Conservation (phyloP, 805 yeast genomes). For the Naumovozyma castellii region DNA sequence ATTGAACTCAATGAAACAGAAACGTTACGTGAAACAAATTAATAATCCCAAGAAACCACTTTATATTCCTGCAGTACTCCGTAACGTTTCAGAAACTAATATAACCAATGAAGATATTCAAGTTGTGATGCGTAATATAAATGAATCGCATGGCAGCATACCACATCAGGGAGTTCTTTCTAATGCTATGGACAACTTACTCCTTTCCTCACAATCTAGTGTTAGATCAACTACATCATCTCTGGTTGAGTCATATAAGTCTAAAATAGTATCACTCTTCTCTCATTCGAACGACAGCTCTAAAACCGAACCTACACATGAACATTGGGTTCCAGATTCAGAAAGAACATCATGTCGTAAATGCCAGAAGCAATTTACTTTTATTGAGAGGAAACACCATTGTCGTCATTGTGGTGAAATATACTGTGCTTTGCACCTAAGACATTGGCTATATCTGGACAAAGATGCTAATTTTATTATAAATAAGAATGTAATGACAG, state of each 20-base stretch:
- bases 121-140: not conserved
- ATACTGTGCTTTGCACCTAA: constrained; percentile 61
- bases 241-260: constrained; percentile 5
- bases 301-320: constrained; percentile 38
- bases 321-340: constrained; percentile 71
- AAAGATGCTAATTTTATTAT: constrained; percentile 54
- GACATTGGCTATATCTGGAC: constrained; percentile 46
- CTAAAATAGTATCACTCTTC: not conserved
- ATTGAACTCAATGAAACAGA: constrained; percentile 2
- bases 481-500: not conserved
- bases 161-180: not conserved
- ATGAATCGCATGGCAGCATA: not conserved
- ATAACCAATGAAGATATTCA: constrained; percentile 32
- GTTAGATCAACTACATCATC: constrained; percentile 17
- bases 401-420: constrained; percentile 81
- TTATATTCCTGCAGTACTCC: constrained; percentile 82
- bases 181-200: not conserved
- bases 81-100: constrained; percentile 39
- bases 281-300: not conserved
- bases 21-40: constrained; percentile 47
- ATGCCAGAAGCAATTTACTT: constrained; percentile 63
- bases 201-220: not conserved
- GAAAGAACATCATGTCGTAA: constrained; percentile 53
- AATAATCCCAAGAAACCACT: constrained; percentile 77
- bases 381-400: constrained; percentile 73